Conservation (phyloP, 2,329 filamentous ascomycete genomes). For the Diaporthe citriasiana region DNA sequence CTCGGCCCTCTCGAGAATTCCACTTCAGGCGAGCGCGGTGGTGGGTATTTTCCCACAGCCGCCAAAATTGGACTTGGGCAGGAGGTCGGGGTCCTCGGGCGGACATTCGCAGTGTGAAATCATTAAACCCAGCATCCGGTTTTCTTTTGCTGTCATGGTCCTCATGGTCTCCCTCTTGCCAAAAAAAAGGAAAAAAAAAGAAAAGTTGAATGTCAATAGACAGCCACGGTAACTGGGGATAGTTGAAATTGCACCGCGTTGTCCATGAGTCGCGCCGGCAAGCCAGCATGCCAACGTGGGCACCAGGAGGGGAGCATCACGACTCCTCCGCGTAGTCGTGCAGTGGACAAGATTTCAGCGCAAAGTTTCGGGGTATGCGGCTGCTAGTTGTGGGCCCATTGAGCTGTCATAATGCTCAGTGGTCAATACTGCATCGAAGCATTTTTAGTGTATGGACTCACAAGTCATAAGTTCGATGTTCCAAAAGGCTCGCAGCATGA, state of each 20-base stretch:
- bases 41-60: background rate
- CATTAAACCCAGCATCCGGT: background rate
- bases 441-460: background rate
- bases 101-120: background rate
- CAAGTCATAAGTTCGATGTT: background rate
- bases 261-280: slow-evolving; percentile 27
- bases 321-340: background rate
- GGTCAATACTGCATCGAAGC: background rate
- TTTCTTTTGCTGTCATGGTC: background rate
- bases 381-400: background rate
- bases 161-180: background rate
- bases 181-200: background rate
- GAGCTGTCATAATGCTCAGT: background rate
- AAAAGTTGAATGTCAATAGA: background rate
- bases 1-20: slow-evolving; percentile 19
- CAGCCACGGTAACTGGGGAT: background rate
- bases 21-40: slow-evolving; percentile 3
- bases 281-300: background rate
- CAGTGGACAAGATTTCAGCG: no score
- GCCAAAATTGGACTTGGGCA: slow-evolving; percentile 8
- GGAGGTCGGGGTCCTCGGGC: background rate
- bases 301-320: background rate
- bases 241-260: slow-evolving; percentile 10
- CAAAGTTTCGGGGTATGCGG: background rate
- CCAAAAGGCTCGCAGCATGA: slow-evolving; percentile 2